Percentiles rank a stretch among this genome's conserved stretches.
These are phyloP conservation scores for Kuraishia piskuri DNA, from an alignment of 805 yeast genomes.

Conservation along the genomic window DNA sequence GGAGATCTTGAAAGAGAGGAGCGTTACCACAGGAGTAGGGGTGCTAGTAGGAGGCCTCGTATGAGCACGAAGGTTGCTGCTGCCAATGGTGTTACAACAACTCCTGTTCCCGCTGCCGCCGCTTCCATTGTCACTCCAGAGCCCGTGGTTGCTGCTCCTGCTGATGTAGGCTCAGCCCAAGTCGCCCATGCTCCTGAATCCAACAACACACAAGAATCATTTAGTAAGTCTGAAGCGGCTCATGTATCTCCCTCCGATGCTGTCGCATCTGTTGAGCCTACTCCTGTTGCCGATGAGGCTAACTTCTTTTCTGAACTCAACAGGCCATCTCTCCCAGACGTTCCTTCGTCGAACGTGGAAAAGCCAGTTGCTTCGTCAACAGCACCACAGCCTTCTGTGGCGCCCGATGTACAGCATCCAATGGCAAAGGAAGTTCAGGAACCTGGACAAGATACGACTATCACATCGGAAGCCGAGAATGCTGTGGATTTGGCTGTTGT, in stretches of 20 bases:
- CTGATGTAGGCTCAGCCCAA: neutral
- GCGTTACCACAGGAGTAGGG: neutral
- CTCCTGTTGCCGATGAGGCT: neutral
- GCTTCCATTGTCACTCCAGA: neutral
- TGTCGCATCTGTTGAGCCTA: neutral
- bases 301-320: neutral
- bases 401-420: neutral
- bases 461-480: neutral
- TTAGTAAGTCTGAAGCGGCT: neutral
- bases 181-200: neutral
- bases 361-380: neutral
- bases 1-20: constrained; percentile 55
- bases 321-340: neutral
- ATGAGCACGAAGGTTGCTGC: neutral
- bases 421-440: too few species aligned
- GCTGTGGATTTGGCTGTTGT: too few species aligned
- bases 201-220: too few species aligned
- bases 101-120: neutral
- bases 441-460: too few species aligned
- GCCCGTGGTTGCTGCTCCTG: neutral
- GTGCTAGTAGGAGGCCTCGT: neutral
- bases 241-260: neutral
- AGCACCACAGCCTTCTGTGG: neutral
- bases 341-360: neutral
- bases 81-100: neutral